A percentile compares a stretch with the other conserved stretches of the same genome.
These are phyloP conservation scores for Verbascum thapsus DNA, from an alignment of 257 asterid species.

Conservation along the genomic window DNA sequence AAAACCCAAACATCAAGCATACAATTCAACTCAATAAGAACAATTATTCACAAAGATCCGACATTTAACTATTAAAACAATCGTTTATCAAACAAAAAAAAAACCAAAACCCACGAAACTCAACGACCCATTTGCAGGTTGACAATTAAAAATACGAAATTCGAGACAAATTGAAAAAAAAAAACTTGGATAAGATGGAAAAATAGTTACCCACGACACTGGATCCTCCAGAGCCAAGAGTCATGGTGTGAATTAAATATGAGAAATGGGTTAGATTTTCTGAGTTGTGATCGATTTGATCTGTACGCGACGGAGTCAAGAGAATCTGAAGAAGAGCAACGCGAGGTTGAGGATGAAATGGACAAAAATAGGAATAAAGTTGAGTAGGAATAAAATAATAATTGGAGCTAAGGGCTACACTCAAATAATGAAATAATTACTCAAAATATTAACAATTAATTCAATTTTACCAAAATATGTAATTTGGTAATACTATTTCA, in stretches of 20 bases:
- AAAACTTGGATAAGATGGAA: neutral
- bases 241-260: constrained; percentile 44
- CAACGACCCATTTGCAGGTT: constrained; percentile 10
- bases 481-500: too few species aligned
- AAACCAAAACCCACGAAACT: neutral
- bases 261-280: too few species aligned
- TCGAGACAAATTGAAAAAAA: neutral
- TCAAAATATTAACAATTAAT: too few species aligned
- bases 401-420: neutral
- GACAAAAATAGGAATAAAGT: too few species aligned
- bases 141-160: neutral
- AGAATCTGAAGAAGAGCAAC: constrained; percentile 19
- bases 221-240: constrained; percentile 77
- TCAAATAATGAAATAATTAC: neutral
- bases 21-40: constrained; percentile 9
- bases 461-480: too few species aligned
- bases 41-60: constrained; percentile 15
- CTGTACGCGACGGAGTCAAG: constrained; percentile 16
- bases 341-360: constrained; percentile 5
- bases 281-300: constrained; percentile 38
- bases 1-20: neutral
- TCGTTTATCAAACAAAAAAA: neutral
- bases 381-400: too few species aligned
- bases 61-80: constrained; percentile 7
- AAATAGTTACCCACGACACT: constrained; percentile 60